phyloP scores from a whole-genome alignment of 345 rosid genomes.

The Acer yangbiense region DNA sequence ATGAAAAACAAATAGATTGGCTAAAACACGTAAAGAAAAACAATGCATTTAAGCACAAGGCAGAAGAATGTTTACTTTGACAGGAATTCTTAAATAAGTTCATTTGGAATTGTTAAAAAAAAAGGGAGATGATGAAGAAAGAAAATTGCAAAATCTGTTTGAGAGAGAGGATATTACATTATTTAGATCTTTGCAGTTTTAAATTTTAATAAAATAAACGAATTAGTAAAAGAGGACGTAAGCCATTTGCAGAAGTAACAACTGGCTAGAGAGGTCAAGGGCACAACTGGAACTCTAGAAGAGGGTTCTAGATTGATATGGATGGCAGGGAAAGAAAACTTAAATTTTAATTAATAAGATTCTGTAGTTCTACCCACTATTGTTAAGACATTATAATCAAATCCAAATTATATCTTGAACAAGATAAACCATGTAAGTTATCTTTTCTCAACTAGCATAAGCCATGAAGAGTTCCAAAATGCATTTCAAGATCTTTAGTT shows the following conservation, averaged over 20 bases:
- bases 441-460: background rate
- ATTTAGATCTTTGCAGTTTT: background rate
- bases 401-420: background rate
- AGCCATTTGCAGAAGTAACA: background rate
- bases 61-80: background rate
- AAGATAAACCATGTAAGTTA: background rate
- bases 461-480: background rate
- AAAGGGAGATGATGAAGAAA: too few species aligned
- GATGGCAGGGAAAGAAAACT: conserved; percentile 8
- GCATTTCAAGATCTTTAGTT: background rate
- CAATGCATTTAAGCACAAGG: background rate
- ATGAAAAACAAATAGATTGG: background rate
- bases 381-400: background rate
- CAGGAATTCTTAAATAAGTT: background rate
- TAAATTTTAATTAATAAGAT: background rate
- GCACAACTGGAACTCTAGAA: background rate
- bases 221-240: background rate
- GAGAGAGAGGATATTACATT: background rate
- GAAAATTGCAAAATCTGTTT: background rate
- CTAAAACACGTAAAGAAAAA: background rate
- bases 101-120: background rate
- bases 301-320: background rate
- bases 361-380: background rate
- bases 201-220: background rate
- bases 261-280: background rate